Conservation (phyloP, 73 alveolate species). For the Paramecium tetraurelia region DNA sequence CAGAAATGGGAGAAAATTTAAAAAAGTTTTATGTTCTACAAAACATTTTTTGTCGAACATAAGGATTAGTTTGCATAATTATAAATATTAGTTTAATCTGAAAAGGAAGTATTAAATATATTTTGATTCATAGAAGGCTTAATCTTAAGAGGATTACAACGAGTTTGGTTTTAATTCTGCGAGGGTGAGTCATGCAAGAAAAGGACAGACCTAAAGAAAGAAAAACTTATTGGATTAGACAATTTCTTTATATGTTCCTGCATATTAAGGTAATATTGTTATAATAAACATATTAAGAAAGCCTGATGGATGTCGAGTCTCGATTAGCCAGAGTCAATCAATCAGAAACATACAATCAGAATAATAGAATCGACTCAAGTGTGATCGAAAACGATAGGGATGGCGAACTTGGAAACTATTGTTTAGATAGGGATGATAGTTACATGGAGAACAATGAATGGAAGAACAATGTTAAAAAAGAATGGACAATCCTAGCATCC, state of each 20-base stretch:
- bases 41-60: conserved; percentile 40
- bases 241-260: neutral
- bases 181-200: neutral
- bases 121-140: neutral
- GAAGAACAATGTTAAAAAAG: neutral
- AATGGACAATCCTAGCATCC: conserved; percentile 15
- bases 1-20: conserved; percentile 42
- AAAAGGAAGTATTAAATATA: conserved; percentile 14
- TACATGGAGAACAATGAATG: neutral
- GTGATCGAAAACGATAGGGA: neutral
- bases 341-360: neutral
- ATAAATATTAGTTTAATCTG: neutral
- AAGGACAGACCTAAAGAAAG: neutral
- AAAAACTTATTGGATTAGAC: neutral
- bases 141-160: neutral
- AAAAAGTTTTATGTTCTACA: conserved; percentile 29
- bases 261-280: neutral
- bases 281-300: neutral
- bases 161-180: conserved; percentile 28
- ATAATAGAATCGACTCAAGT: neutral
- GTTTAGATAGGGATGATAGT: conserved; percentile 37
- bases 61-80: conserved; percentile 4
- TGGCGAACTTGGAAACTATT: neutral
- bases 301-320: conserved; percentile 16
- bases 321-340: neutral